A percentile compares a stretch with the other conserved stretches of the same genome.
Conservation (phyloP, 345 rosid genomes). For the Camelina hispida region DNA sequence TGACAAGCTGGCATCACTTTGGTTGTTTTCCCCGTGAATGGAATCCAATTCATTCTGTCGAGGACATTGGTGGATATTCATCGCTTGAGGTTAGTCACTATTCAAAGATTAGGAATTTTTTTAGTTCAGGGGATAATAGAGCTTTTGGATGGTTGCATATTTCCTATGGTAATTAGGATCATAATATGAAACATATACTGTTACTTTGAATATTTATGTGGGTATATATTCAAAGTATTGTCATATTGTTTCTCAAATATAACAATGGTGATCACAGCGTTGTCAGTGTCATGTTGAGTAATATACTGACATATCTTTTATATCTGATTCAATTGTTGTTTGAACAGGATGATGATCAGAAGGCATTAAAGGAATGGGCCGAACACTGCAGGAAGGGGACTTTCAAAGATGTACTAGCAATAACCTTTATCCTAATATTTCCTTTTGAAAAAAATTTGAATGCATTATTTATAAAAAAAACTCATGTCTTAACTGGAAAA, state of each 20-base stretch:
- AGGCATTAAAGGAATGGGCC: conserved; percentile 60
- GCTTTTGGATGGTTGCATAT: conserved; percentile 22
- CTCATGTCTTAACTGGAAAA: too few species aligned
- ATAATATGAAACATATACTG: background rate
- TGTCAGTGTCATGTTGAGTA: conserved; percentile 15
- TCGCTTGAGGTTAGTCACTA: conserved; percentile 60
- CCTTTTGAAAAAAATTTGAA: background rate
- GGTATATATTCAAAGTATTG: conserved; percentile 1
- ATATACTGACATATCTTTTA: conserved; percentile 13
- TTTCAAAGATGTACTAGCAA: conserved; percentile 45
- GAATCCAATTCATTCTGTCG: conserved; percentile 43
- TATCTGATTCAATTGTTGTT: conserved; percentile 9
- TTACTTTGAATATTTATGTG: background rate
- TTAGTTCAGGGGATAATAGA: background rate
- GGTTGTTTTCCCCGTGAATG: conserved; percentile 54
- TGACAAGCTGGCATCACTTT: conserved; percentile 79
- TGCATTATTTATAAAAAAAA: too few species aligned
- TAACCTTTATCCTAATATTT: background rate
- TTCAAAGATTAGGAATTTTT: background rate
- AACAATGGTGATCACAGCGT: background rate
- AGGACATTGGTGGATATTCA: conserved; percentile 63
- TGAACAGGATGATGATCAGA: conserved; percentile 64
- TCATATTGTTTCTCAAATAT: background rate
- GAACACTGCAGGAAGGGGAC: conserved; percentile 41
- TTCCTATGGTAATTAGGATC: conserved; percentile 11